Conservation (phyloP, 179 eudicot genomes). For the Spergularia azorica region DNA sequence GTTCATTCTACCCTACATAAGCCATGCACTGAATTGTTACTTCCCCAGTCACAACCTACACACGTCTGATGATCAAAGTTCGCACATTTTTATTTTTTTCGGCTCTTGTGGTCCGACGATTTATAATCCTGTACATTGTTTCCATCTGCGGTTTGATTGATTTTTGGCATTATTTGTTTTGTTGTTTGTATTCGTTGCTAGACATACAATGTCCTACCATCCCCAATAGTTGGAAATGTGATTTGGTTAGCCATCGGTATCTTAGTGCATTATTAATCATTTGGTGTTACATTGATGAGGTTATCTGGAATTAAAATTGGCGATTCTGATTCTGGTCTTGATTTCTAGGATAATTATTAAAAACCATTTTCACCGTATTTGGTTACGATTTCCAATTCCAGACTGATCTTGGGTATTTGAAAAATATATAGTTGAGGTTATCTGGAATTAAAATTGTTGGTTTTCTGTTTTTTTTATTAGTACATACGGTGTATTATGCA, state of each 20-base stretch:
- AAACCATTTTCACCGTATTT: too few relatives aligned
- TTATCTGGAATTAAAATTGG: neutral
- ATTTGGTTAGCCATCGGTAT: neutral
- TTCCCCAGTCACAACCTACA: constrained; percentile 32
- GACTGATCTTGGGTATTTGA: too few relatives aligned
- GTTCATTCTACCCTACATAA: constrained; percentile 9
- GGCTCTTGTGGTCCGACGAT: neutral
- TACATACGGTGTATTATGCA: too few relatives aligned
- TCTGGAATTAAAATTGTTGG: too few relatives aligned
- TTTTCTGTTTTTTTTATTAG: too few relatives aligned
- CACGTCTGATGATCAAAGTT: neutral
- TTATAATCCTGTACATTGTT: neutral
- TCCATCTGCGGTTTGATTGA: constrained; percentile 1
- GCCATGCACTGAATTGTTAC: constrained; percentile 21
- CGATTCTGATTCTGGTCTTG: too few relatives aligned
- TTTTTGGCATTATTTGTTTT: neutral
- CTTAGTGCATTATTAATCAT: neutral
- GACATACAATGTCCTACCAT: constrained; percentile 23
- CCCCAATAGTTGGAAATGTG: constrained; percentile 21
- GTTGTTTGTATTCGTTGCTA: constrained; percentile 19
- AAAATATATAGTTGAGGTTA: too few relatives aligned
- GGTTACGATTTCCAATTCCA: too few relatives aligned
- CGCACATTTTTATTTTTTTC: neutral
- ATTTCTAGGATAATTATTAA: too few relatives aligned
- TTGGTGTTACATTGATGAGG: neutral